Evolutionary conservation across 305 asterid species (phyloP).

Genomic region (Fraxinus velutina): DNA sequence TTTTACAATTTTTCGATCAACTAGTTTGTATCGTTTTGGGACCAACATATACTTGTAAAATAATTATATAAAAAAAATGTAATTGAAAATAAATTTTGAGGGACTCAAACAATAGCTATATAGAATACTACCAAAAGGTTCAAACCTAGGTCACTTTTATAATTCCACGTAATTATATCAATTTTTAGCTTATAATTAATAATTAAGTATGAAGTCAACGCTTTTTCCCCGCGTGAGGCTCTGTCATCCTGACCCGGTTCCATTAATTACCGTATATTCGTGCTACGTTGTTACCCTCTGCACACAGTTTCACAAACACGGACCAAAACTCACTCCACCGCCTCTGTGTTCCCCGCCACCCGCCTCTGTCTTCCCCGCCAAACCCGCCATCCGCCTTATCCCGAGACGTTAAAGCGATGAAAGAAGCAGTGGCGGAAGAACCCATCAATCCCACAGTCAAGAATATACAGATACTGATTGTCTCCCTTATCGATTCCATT

Average conservation of each 20-base stretch:
- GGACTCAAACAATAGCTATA: not conserved
- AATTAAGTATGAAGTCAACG: constrained; percentile 22
- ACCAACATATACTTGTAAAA: not conserved
- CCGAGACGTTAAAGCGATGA: constrained; percentile 32
- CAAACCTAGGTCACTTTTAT: not conserved
- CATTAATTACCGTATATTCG: constrained; percentile 9
- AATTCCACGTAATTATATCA: not conserved
- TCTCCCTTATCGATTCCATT: constrained; percentile 41
- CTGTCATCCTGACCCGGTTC: constrained; percentile 6
- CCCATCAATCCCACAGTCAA: constrained; percentile 15
- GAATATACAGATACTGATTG: constrained; percentile 30
- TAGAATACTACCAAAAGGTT: not conserved
- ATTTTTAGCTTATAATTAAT: not conserved
- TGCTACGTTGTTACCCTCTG: constrained; percentile 17
- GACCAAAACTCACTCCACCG: not conserved
- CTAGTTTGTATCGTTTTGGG: not conserved
- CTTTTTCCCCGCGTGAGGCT: constrained; percentile 22
- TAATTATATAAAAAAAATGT: too few species aligned
- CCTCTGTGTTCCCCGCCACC: not conserved
- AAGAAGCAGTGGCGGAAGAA: constrained; percentile 31
- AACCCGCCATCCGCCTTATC: not conserved
- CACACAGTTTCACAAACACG: not conserved
- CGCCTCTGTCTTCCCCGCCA: not conserved
- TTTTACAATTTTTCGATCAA: not conserved
- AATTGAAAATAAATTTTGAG: not conserved